These are phyloP conservation scores for Alternaria rosae DNA, from an alignment of 2,329 filamentous ascomycete species.

Conservation along the genomic window DNA sequence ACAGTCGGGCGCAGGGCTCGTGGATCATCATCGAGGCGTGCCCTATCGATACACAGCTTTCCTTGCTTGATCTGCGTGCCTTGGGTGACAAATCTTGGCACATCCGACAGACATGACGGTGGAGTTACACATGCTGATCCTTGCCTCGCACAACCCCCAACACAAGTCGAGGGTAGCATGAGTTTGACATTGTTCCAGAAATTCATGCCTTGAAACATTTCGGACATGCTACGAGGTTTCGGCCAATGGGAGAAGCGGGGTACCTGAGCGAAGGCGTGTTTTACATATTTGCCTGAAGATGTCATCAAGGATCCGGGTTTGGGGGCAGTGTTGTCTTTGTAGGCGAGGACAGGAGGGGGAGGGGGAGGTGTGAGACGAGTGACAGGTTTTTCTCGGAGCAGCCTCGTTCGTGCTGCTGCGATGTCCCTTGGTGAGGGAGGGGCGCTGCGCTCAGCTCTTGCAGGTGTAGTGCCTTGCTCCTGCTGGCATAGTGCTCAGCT, in stretches of 20 bases:
- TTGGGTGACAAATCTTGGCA: neutral
- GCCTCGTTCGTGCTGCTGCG: neutral
- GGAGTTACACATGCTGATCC: neutral
- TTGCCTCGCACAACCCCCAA: neutral
- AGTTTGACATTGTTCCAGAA: neutral
- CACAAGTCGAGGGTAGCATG: slow-evolving; percentile 2
- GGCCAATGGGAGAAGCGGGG: slow-evolving; percentile 2
- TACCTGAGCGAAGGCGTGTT: slow-evolving; percentile 7
- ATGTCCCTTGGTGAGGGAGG: neutral
- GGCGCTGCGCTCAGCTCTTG: neutral
- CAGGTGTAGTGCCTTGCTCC: neutral
- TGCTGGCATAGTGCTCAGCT: neutral
- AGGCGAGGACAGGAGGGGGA: neutral
- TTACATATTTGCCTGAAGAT: neutral
- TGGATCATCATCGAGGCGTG: neutral
- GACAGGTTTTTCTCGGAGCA: neutral
- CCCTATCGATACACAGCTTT: slow-evolving; percentile 2
- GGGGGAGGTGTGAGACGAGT: neutral
- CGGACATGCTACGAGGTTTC: neutral
- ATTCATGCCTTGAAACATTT: slow-evolving; percentile 3
- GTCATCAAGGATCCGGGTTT: neutral
- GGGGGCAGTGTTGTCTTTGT: neutral
- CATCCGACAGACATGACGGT: neutral
- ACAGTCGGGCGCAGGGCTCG: neutral
- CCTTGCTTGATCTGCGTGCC: neutral